Evolutionary conservation across 208 protist genomes (phyloP).

Genomic region (Naegleria fowleri): DNA sequence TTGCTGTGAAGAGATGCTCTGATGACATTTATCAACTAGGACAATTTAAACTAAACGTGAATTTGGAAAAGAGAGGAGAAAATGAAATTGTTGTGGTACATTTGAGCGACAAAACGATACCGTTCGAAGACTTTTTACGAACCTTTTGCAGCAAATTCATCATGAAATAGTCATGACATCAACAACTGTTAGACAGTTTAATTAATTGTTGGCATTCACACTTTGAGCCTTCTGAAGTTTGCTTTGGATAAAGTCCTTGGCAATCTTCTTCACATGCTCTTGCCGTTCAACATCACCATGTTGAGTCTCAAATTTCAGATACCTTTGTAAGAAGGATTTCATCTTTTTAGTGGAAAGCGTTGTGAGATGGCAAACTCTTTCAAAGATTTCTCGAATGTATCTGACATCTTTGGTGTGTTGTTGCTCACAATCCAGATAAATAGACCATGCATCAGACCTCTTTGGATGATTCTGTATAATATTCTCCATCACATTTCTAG

Average conservation of each 20-base stretch:
- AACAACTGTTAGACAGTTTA: no score
- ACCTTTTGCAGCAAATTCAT: background rate
- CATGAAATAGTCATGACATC: no score
- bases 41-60: background rate
- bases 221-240: background rate
- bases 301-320: conserved; percentile 87
- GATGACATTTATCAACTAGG: conserved; percentile 4
- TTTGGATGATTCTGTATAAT: conserved; percentile 36
- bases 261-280: conserved; percentile 82
- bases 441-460: conserved; percentile 37
- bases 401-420: background rate
- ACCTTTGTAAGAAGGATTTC: conserved; percentile 80
- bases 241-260: conserved; percentile 72
- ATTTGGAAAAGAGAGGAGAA: background rate
- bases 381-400: background rate
- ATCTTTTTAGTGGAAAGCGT: conserved; percentile 24
- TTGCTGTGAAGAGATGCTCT: background rate
- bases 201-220: no score
- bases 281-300: conserved; percentile 67
- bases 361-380: background rate
- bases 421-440: conserved; percentile 41
- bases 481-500: conserved; percentile 37
- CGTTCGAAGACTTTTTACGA: background rate
- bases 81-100: background rate
- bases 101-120: background rate